A percentile compares a stretch with the other conserved stretches of the same genome.
Evolutionary conservation across 768 basidiomycete species (phyloP).

Genomic region (Suillus subaureus): DNA sequence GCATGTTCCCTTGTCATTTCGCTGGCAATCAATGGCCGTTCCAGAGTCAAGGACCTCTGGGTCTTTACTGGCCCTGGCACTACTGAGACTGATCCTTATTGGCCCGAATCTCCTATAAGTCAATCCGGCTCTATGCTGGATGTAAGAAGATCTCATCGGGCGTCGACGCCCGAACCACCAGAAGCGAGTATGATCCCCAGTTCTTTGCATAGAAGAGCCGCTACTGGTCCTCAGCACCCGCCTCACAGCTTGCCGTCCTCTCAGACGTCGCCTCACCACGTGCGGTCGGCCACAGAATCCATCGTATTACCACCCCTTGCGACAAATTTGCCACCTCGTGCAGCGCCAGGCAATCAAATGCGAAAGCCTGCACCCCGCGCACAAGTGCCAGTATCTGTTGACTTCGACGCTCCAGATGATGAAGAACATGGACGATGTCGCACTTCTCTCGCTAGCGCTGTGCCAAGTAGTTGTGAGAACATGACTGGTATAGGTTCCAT

Average conservation of each 20-base stretch:
- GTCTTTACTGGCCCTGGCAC: slow-evolving; percentile 64
- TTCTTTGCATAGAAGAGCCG: slow-evolving; percentile 34
- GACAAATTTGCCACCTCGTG: slow-evolving; percentile 24
- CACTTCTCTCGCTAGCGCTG: slow-evolving; percentile 53
- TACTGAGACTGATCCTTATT: slow-evolving; percentile 31
- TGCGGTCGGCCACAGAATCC: slow-evolving; percentile 37
- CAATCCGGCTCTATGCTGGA: slow-evolving; percentile 39
- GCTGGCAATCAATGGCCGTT: slow-evolving; percentile 69
- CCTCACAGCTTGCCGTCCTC: slow-evolving; percentile 17
- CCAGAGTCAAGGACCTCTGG: slow-evolving; percentile 78
- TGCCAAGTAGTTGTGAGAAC: slow-evolving; percentile 53
- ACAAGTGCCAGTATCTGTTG: slow-evolving; percentile 62
- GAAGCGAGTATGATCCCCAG: slow-evolving; percentile 27
- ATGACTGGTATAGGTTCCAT: slow-evolving; percentile 68
- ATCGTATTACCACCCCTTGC: slow-evolving; percentile 24
- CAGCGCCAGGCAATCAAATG: slow-evolving; percentile 40
- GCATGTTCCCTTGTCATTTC: slow-evolving; percentile 71
- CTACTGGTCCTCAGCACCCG: slow-evolving; percentile 32
- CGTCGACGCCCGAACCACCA: slow-evolving; percentile 33
- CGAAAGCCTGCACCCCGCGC: slow-evolving; percentile 68
- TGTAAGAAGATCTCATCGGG: slow-evolving; percentile 36
- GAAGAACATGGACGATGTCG: slow-evolving; percentile 39
- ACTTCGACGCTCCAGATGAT: slow-evolving; percentile 39
- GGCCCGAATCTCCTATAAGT: slow-evolving; percentile 38
- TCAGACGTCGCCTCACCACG: slow-evolving; percentile 28